A percentile compares a stretch with the other conserved stretches of the same genome.
These are phyloP conservation scores for Climacium dendroides DNA, from an alignment of 225 moss, liverwort and hornwort species.

Conservation along the genomic window DNA sequence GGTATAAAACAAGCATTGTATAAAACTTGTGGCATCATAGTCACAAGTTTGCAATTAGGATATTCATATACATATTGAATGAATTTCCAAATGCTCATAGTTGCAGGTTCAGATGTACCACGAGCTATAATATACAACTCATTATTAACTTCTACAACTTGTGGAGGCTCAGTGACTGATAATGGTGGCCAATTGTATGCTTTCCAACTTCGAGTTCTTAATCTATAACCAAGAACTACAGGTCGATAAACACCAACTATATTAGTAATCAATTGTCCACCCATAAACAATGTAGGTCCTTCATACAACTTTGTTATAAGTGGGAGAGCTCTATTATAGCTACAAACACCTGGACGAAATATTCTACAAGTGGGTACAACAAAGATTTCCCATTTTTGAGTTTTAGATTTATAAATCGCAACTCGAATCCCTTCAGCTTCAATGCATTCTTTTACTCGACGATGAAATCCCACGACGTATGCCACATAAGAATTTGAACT, in stretches of 20 bases:
- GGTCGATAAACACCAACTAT: background rate
- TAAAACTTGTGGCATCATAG: constrained; percentile 36
- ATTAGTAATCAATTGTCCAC: constrained; percentile 18
- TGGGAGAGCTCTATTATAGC: constrained; percentile 13
- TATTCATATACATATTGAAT: constrained; percentile 5
- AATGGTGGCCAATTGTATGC: constrained; percentile 31
- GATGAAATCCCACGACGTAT: constrained; percentile 24
- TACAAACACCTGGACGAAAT: constrained; percentile 1
- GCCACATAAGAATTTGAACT: constrained; percentile 10
- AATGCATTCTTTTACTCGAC: constrained; percentile 17
- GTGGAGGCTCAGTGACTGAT: constrained; percentile 3
- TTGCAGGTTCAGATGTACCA: background rate
- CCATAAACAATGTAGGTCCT: constrained; percentile 32
- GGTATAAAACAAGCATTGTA: constrained; percentile 7
- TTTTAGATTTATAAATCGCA: constrained; percentile 29
- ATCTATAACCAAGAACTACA: constrained; percentile 18
- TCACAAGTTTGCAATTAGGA: constrained; percentile 24
- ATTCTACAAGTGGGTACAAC: constrained; percentile 15
- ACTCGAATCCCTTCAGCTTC: constrained; percentile 29
- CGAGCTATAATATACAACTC: constrained; percentile 21
- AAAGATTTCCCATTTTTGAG: constrained; percentile 19
- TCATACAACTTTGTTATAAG: constrained; percentile 20
- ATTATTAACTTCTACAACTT: constrained; percentile 28
- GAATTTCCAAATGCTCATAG: constrained; percentile 34
- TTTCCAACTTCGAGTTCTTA: constrained; percentile 30